phyloP scores from a whole-genome alignment of 805 yeast genomes.

The Wickerhamomyces sydowiorum region DNA sequence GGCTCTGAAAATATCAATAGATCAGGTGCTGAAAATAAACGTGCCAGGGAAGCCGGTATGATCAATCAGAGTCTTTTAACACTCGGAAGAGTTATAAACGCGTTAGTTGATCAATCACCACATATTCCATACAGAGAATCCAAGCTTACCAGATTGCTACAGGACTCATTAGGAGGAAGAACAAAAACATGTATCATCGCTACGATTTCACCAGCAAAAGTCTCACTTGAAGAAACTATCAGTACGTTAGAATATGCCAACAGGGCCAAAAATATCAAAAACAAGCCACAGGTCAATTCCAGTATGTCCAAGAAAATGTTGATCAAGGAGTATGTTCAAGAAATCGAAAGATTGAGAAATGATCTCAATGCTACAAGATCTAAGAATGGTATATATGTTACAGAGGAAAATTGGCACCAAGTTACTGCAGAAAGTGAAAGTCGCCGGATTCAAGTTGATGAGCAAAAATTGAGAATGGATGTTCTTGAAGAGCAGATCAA shows the following conservation, averaged over 20 bases:
- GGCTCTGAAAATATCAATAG: constrained; percentile 84
- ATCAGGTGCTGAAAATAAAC: constrained; percentile 76
- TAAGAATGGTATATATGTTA: constrained; percentile 62
- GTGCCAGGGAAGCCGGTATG: constrained; percentile 90
- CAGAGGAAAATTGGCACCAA: constrained; percentile 43
- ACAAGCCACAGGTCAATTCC: constrained; percentile 58
- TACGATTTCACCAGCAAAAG: constrained; percentile 74
- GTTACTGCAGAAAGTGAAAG: constrained; percentile 41
- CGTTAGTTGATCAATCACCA: constrained; percentile 52
- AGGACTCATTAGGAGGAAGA: constrained; percentile 81
- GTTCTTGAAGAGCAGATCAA: constrained; percentile 43
- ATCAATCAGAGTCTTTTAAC: constrained; percentile 83
- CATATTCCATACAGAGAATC: constrained; percentile 86
- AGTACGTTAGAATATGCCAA: constrained; percentile 82
- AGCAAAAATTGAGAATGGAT: constrained; percentile 41
- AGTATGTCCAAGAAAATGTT: constrained; percentile 53
- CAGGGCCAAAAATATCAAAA: constrained; percentile 71
- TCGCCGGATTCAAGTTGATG: constrained; percentile 41
- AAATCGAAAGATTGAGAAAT: constrained; percentile 49
- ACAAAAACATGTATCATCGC: constrained; percentile 86
- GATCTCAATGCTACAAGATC: constrained; percentile 60
- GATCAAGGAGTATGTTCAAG: constrained; percentile 45
- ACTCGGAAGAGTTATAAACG: constrained; percentile 81
- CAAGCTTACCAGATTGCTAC: constrained; percentile 65
- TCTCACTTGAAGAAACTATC: constrained; percentile 66